Evolutionary conservation across 78 protist species (phyloP).

Genomic region (Pigoraptor vietnamica): DNA sequence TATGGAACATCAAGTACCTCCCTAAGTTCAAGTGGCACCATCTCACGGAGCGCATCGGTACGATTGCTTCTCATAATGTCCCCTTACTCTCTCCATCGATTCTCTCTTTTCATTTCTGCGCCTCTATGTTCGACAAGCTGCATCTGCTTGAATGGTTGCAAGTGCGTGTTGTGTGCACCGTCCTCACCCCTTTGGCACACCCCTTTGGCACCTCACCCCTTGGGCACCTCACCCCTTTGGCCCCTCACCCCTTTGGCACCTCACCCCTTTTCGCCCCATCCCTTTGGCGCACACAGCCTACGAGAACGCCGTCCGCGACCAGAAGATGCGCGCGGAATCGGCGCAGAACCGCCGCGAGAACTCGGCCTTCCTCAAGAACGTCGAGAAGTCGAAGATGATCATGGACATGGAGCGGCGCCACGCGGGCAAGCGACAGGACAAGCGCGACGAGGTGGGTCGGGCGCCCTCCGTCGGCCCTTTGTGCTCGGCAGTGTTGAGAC

Average conservation of each 20-base stretch:
- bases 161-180: no score
- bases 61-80: no score
- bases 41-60: constrained; percentile 47
- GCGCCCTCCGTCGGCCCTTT: background rate
- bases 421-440: background rate
- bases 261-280: no score
- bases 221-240: background rate
- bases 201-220: no score
- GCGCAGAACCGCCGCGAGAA: constrained; percentile 24
- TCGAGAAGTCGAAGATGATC: constrained; percentile 9
- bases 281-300: background rate
- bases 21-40: constrained; percentile 80
- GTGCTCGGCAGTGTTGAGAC: no score
- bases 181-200: no score
- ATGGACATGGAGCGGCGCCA: background rate
- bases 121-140: background rate
- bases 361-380: constrained; percentile 22
- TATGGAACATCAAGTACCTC: constrained; percentile 82
- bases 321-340: constrained; percentile 22
- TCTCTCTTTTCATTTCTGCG: background rate
- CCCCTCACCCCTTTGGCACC: background rate
- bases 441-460: background rate
- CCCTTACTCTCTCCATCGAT: background rate
- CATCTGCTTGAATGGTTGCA: background rate
- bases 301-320: constrained; percentile 16